Percentiles rank a stretch among this genome's conserved stretches.
phyloP scores from a whole-genome alignment of 371 early-diverging fungal species.

The Gilbertella persicaria region DNA sequence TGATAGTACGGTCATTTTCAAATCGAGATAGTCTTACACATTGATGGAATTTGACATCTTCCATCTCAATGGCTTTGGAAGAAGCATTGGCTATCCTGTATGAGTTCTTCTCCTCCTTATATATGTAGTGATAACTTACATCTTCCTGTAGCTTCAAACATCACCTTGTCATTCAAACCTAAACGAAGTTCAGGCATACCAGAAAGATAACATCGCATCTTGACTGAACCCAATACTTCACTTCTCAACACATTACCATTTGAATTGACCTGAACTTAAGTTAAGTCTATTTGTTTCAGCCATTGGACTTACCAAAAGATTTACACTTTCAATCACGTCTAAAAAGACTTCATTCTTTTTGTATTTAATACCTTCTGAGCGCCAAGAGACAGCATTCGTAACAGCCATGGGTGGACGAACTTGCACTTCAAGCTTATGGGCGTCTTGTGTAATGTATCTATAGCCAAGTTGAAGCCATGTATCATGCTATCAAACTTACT shows the following conservation, averaged over 20 bases:
- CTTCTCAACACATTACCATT: slow-evolving; percentile 95
- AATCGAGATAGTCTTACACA: slow-evolving; percentile 96
- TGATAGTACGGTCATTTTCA: slow-evolving; percentile 96
- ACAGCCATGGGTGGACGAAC: slow-evolving; percentile 96
- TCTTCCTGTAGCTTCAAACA: slow-evolving; percentile 96
- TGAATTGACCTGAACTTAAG: slow-evolving; percentile 63
- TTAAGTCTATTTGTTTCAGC: not conserved
- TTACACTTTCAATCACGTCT: slow-evolving; percentile 97
- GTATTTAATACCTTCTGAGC: slow-evolving; percentile 96
- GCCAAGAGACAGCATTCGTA: slow-evolving; percentile 98
- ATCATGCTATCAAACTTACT: no score
- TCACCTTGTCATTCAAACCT: slow-evolving; percentile 97
- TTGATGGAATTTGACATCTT: slow-evolving; percentile 99
- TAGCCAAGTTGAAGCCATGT: no score
- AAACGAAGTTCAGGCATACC: slow-evolving; percentile 99
- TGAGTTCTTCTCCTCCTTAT: not conserved
- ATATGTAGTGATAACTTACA: slow-evolving; percentile 41
- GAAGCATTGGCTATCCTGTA: slow-evolving; percentile 53
- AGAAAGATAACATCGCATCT: slow-evolving; percentile 95
- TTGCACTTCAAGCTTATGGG: slow-evolving; percentile 89
- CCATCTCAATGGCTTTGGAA: slow-evolving; percentile 98
- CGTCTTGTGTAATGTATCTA: slow-evolving; percentile 97
- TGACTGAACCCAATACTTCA: slow-evolving; percentile 94
- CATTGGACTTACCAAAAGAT: slow-evolving; percentile 74
- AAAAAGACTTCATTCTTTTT: slow-evolving; percentile 98